Conservation (phyloP, 768 basidiomycete genomes). For the Mrakia blollopis region DNA sequence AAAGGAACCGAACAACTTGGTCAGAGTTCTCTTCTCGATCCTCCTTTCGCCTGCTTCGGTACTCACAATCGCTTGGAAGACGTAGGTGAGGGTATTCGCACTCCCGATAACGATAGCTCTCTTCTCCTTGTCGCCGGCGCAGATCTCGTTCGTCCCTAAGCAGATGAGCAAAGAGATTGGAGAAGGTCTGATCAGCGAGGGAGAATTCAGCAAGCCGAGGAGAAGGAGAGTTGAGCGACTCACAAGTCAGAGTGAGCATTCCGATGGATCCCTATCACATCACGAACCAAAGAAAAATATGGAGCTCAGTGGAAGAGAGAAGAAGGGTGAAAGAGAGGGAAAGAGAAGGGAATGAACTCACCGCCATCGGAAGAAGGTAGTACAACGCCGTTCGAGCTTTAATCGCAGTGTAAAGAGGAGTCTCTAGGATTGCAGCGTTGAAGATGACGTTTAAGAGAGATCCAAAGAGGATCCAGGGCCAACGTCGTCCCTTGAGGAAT, state of each 20-base stretch:
- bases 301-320: not conserved
- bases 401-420: not conserved
- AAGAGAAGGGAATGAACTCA: not conserved
- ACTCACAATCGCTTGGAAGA: not conserved
- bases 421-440: not conserved
- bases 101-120: not conserved
- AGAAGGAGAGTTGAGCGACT: too few relatives aligned
- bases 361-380: too few relatives aligned
- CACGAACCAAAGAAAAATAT: not conserved
- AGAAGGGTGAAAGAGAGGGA: not conserved
- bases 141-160: not conserved
- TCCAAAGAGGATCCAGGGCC: conserved; percentile 15
- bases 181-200: not conserved
- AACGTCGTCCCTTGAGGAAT: not conserved
- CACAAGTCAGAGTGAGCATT: not conserved
- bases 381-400: too few relatives aligned
- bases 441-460: not conserved
- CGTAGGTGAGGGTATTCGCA: not conserved
- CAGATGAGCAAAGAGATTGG: not conserved
- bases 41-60: too few relatives aligned
- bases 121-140: conserved; percentile 2
- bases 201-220: too few relatives aligned
- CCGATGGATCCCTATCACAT: not conserved
- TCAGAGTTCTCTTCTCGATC: too few relatives aligned
- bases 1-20: too few relatives aligned